Percentiles rank a stretch among this genome's conserved stretches.
Evolutionary conservation across 441 rosid species (phyloP).

Genomic region (Mallotus japonicus): DNA sequence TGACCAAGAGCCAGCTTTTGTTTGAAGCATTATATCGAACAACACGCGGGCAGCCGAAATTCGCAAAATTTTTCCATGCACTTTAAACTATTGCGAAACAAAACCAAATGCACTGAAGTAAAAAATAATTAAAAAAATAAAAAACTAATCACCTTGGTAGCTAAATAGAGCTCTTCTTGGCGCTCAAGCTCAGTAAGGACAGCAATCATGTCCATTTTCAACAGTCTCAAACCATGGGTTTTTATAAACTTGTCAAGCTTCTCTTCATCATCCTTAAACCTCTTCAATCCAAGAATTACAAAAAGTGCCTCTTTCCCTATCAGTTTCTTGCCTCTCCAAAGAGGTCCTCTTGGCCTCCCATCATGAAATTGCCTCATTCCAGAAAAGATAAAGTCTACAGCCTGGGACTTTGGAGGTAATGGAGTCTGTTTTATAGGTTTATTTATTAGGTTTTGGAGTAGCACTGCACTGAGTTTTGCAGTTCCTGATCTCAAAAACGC

Average conservation of each 20-base stretch:
- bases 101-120: background rate
- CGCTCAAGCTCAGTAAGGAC: slow-evolving; percentile 85
- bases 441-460: slow-evolving; percentile 32
- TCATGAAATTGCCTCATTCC: slow-evolving; percentile 68
- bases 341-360: slow-evolving; percentile 95
- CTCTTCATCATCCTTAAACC: slow-evolving; percentile 78
- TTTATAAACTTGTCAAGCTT: slow-evolving; percentile 69
- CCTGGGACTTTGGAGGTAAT: slow-evolving; percentile 27
- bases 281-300: slow-evolving; percentile 70
- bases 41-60: slow-evolving; percentile 9
- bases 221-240: slow-evolving; percentile 69
- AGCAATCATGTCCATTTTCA: slow-evolving; percentile 81
- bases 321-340: slow-evolving; percentile 94
- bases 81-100: background rate
- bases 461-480: slow-evolving; percentile 28
- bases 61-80: background rate
- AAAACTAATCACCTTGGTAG: slow-evolving; percentile 48
- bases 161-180: slow-evolving; percentile 71
- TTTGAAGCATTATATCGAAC: slow-evolving; percentile 51
- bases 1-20: slow-evolving; percentile 13
- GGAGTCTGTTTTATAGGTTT: slow-evolving; percentile 21
- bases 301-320: slow-evolving; percentile 89
- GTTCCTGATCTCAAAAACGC: slow-evolving; percentile 41
- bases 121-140: background rate
- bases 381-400: slow-evolving; percentile 17